These are phyloP conservation scores for Ammopiptanthus mongolicus DNA, from an alignment of 306 rosid species.

Conservation along the genomic window DNA sequence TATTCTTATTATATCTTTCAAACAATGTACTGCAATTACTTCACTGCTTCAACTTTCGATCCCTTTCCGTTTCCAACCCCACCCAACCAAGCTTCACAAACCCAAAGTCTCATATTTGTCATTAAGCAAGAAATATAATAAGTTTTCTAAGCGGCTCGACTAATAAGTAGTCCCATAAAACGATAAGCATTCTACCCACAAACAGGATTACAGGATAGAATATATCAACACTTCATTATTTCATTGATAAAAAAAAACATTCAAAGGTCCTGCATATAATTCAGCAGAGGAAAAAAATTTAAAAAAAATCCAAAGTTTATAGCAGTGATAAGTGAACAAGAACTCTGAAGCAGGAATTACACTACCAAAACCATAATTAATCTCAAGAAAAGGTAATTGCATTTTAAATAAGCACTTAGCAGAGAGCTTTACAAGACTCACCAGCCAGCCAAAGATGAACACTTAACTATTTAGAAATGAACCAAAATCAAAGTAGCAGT, in stretches of 20 bases:
- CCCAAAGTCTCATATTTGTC: background rate
- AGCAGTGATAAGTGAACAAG: background rate
- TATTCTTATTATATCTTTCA: background rate
- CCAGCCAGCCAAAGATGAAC: background rate
- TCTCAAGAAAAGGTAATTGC: background rate
- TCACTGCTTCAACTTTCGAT: background rate
- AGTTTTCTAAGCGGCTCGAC: background rate
- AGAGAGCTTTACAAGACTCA: background rate
- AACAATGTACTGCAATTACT: background rate
- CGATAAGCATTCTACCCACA: background rate
- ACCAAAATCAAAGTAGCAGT: background rate
- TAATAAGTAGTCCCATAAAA: background rate
- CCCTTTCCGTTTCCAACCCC: background rate
- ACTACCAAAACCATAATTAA: background rate
- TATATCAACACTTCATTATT: background rate
- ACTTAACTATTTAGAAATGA: background rate
- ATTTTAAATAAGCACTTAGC: background rate
- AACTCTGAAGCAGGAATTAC: background rate
- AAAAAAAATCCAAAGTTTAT: background rate
- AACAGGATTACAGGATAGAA: background rate
- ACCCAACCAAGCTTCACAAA: background rate
- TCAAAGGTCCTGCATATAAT: background rate
- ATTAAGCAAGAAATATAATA: background rate
- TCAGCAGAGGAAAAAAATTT: background rate
- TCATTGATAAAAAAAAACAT: background rate